Conservation (phyloP, 2,329 filamentous ascomycete species). For the Gnomoniopsis smithogilvyi region DNA sequence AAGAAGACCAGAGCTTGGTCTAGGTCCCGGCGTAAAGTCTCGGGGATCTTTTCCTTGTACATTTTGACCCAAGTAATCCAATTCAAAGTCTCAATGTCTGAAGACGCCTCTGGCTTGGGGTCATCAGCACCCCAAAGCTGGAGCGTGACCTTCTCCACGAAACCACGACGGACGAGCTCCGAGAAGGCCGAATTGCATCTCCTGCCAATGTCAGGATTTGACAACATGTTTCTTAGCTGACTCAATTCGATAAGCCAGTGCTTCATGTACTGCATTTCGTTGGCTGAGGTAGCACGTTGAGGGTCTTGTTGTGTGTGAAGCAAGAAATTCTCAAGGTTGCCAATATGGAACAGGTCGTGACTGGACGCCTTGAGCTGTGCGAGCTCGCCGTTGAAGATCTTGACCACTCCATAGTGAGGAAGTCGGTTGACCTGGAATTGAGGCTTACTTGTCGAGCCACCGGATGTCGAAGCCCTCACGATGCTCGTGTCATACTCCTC, state of each 20-base stretch:
- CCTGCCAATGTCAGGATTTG: not conserved
- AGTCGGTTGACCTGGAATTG: conserved; percentile 1
- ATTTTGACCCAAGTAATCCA: not conserved
- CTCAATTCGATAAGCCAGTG: not conserved
- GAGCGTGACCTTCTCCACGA: not conserved
- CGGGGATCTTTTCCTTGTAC: not conserved
- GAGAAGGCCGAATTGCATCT: not conserved
- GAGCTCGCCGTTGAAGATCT: not conserved
- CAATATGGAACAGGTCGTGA: not conserved
- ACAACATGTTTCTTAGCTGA: not conserved
- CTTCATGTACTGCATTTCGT: not conserved
- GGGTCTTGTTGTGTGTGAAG: not conserved
- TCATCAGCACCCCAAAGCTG: not conserved
- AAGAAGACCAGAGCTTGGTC: not conserved
- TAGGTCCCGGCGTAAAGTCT: not conserved
- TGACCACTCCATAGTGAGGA: not conserved
- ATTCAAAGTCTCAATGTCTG: not conserved
- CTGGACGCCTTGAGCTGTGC: not conserved
- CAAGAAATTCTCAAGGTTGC: not conserved
- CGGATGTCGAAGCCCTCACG: no score
- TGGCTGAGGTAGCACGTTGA: not conserved
- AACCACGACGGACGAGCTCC: not conserved
- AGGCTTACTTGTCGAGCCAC: not conserved
- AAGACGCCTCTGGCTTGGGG: no score
- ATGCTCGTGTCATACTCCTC: not conserved